A percentile compares a stretch with the other conserved stretches of the same genome.
Evolutionary conservation across 106 monocot genomes (phyloP).

Genomic region (Allium fistulosum): DNA sequence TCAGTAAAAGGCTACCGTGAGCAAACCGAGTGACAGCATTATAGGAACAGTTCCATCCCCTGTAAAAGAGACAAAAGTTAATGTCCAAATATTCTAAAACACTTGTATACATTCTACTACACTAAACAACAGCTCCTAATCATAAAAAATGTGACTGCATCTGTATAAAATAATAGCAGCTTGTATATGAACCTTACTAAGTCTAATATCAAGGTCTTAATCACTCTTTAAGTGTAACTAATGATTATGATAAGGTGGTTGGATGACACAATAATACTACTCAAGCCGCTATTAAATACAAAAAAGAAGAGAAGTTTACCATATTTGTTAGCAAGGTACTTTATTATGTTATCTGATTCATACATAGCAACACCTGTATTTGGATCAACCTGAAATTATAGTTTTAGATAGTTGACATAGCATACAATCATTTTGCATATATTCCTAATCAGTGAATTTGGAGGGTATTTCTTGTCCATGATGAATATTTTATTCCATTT

Average conservation of each 20-base stretch:
- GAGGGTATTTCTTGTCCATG: too few relatives aligned
- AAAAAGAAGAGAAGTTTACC: slow-evolving; percentile 22
- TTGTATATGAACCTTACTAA: too few relatives aligned
- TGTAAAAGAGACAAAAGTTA: slow-evolving; percentile 20
- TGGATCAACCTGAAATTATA: slow-evolving; percentile 81
- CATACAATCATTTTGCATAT: too few relatives aligned
- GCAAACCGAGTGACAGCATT: slow-evolving; percentile 79
- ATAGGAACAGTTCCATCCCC: slow-evolving; percentile 87
- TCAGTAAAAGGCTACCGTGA: slow-evolving; percentile 46
- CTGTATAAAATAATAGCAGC: too few relatives aligned
- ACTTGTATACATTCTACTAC: too few relatives aligned
- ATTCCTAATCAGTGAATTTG: too few relatives aligned
- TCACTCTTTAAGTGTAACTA: too few relatives aligned
- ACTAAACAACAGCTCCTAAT: too few relatives aligned
- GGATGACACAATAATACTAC: neutral
- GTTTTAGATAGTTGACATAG: neutral
- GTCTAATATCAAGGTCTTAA: too few relatives aligned
- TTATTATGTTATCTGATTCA: slow-evolving; percentile 97
- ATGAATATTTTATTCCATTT: too few relatives aligned
- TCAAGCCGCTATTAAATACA: neutral
- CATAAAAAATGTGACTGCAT: too few relatives aligned
- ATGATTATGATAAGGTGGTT: neutral
- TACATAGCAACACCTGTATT: slow-evolving; percentile 90
- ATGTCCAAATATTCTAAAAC: neutral
- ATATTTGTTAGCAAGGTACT: slow-evolving; percentile 83